Evolutionary conservation across 2,329 filamentous ascomycete species (phyloP).

Genomic region (Tetracladium maxilliforme): DNA sequence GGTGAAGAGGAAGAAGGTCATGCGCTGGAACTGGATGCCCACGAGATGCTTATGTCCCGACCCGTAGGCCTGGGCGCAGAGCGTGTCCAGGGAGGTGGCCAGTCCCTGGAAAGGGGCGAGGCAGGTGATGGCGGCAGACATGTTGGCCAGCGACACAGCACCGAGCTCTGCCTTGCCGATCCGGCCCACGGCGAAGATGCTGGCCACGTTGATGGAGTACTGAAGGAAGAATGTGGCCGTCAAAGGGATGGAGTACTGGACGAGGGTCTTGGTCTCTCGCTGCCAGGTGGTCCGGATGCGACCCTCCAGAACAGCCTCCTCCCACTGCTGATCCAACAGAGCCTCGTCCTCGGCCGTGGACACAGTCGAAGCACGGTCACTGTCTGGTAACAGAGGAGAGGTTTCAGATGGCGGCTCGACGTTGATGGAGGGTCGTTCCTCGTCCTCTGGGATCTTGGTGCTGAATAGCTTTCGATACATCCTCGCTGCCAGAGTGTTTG

Average conservation of each 20-base stretch:
- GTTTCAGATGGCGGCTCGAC: slow-evolving; percentile 21
- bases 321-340: slow-evolving; percentile 64
- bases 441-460: slow-evolving; percentile 30
- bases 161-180: slow-evolving; percentile 58
- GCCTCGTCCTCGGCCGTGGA: slow-evolving; percentile 32
- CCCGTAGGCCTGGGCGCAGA: slow-evolving; percentile 88
- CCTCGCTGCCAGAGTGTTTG: slow-evolving; percentile 19
- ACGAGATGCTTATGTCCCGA: slow-evolving; percentile 83
- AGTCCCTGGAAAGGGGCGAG: slow-evolving; percentile 72
- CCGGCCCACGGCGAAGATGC: slow-evolving; percentile 64
- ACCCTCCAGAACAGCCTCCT: slow-evolving; percentile 68
- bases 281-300: slow-evolving; percentile 84
- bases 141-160: slow-evolving; percentile 54
- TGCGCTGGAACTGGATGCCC: slow-evolving; percentile 67
- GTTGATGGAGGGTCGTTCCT: slow-evolving; percentile 11
- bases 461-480: slow-evolving; percentile 32
- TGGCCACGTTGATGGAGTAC: slow-evolving; percentile 72
- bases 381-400: slow-evolving; percentile 22
- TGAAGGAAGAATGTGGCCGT: slow-evolving; percentile 65
- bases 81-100: slow-evolving; percentile 78
- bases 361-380: slow-evolving; percentile 23
- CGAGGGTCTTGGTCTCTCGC: slow-evolving; percentile 71
- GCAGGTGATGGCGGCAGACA: slow-evolving; percentile 69
- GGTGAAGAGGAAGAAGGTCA: slow-evolving; percentile 62
- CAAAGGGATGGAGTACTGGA: slow-evolving; percentile 54